phyloP scores from a whole-genome alignment of 805 yeast species.

The Yarrowia alimentaria region DNA sequence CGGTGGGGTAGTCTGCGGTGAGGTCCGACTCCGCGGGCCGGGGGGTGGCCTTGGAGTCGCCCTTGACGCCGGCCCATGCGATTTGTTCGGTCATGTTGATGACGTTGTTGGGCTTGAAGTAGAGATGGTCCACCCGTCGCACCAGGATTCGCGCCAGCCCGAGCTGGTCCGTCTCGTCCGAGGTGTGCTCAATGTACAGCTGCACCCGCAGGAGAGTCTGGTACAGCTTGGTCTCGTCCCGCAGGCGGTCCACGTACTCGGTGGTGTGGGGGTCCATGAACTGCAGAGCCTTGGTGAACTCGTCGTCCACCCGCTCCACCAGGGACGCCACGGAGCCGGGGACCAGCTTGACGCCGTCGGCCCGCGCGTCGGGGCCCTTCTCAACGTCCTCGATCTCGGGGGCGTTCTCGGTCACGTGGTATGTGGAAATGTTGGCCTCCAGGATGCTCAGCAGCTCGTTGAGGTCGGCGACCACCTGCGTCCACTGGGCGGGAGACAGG shows the following conservation, averaged over 20 bases:
- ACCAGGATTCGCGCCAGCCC: conserved; percentile 62
- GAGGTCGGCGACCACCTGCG: conserved; percentile 61
- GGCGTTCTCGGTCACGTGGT: conserved; percentile 77
- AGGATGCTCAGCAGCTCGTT: conserved; percentile 61
- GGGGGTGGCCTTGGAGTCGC: conserved; percentile 42
- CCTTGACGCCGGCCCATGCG: conserved; percentile 63
- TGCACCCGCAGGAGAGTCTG: conserved; percentile 79
- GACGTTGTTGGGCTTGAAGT: conserved; percentile 82
- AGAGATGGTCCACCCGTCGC: conserved; percentile 87
- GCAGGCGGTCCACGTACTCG: conserved; percentile 86
- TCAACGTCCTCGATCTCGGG: conserved; percentile 75
- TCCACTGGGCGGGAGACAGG: conserved; percentile 83
- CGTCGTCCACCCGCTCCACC: conserved; percentile 93
- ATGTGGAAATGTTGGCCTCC: conserved; percentile 56
- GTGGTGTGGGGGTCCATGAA: conserved; percentile 91
- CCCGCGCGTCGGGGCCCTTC: conserved; percentile 56
- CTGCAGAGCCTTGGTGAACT: conserved; percentile 82
- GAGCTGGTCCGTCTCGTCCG: conserved; percentile 37
- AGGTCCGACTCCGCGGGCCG: conserved; percentile 37
- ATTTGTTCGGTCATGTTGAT: conserved; percentile 64
- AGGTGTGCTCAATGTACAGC: conserved; percentile 65
- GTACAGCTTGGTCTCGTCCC: conserved; percentile 79
- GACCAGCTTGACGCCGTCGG: conserved; percentile 67
- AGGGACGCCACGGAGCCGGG: conserved; percentile 82
- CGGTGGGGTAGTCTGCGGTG: conserved; percentile 48